Evolutionary conservation across 768 basidiomycete genomes (phyloP).

Genomic region (Plicaturopsis crispa): DNA sequence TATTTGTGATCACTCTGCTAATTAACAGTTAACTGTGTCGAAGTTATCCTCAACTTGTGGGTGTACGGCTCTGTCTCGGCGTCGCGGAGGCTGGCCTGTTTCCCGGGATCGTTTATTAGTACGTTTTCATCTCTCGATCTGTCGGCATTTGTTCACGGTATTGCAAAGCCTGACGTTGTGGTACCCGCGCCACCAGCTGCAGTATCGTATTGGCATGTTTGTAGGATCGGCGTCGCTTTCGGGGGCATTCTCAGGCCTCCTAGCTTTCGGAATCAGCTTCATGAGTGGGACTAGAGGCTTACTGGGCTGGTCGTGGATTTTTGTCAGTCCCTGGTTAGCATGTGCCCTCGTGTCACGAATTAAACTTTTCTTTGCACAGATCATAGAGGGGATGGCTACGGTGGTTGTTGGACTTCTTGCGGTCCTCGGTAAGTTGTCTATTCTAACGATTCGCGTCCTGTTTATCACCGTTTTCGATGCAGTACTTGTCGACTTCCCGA

Average conservation of each 20-base stretch:
- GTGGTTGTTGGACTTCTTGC: conserved; percentile 47
- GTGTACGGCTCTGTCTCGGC: conserved; percentile 50
- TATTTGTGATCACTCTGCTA: not conserved
- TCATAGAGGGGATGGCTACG: conserved; percentile 59
- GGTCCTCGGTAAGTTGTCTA: conserved; percentile 32
- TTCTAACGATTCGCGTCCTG: no score
- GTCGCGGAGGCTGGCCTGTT: conserved; percentile 65
- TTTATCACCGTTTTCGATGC: no score
- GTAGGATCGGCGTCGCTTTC: conserved; percentile 48
- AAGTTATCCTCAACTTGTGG: conserved; percentile 61
- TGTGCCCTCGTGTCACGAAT: no score
- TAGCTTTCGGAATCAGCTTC: conserved; percentile 48
- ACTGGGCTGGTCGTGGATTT: conserved; percentile 66
- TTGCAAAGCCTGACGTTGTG: conserved; percentile 61
- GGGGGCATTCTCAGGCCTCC: conserved; percentile 50
- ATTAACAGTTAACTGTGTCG: not conserved
- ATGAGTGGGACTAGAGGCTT: conserved; percentile 39
- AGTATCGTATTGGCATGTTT: conserved; percentile 55
- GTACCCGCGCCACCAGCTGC: conserved; percentile 59
- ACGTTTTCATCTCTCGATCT: no score
- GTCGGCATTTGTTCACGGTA: no score
- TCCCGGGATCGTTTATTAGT: no score
- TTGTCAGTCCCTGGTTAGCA: conserved; percentile 41
- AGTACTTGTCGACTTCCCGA: conserved; percentile 60
- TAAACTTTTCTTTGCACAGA: conserved; percentile 22